These are phyloP conservation scores for Fusarium sp. DNA, from an alignment of 2,329 filamentous ascomycete species.

Conservation along the genomic window DNA sequence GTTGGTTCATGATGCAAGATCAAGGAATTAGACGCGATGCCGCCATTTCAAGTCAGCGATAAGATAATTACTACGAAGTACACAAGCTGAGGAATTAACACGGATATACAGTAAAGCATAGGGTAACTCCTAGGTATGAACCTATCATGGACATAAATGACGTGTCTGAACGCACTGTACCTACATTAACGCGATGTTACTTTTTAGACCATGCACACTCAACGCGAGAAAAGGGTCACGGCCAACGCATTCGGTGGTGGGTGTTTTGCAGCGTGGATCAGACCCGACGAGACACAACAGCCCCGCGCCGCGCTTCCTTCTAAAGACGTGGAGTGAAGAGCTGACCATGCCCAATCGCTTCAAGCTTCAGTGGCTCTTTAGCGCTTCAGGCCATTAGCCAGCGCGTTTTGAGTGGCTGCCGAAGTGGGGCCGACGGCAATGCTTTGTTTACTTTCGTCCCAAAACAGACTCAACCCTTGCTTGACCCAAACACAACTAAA, in stretches of 20 bases:
- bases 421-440: slow-evolving; percentile 11
- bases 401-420: slow-evolving; percentile 14
- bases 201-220: background rate
- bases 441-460: slow-evolving; percentile 53
- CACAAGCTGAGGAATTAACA: background rate
- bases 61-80: background rate
- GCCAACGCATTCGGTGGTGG: background rate
- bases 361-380: slow-evolving; percentile 5
- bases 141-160: background rate
- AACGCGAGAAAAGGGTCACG: background rate
- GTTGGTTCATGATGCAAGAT: slow-evolving; percentile 2
- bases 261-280: background rate
- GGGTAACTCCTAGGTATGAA: background rate
- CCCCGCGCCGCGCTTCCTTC: background rate
- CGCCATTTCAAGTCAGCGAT: background rate
- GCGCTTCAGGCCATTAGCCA: slow-evolving; percentile 4
- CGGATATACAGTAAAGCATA: background rate
- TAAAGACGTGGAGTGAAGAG: background rate
- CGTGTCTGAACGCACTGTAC: background rate
- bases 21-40: background rate
- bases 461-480: slow-evolving; percentile 45
- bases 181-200: background rate
- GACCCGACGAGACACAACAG: background rate
- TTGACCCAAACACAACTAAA: slow-evolving; percentile 38
- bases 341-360: background rate